phyloP scores from a whole-genome alignment of 495 filamentous ascomycete genomes.

The Hypomontagnella monticulosa region DNA sequence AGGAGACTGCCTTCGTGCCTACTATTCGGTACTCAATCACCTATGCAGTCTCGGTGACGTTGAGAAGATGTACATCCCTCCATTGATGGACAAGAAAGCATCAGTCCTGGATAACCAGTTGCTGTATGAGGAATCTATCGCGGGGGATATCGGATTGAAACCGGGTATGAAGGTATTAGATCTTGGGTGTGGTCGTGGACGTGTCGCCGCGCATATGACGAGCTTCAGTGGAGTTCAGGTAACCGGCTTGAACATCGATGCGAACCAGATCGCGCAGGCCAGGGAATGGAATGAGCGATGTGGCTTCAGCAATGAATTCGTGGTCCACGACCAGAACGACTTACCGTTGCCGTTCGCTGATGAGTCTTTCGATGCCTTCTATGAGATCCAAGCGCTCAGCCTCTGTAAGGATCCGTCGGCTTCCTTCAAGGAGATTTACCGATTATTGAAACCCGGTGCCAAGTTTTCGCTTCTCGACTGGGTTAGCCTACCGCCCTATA shows the following conservation, averaged over 20 bases:
- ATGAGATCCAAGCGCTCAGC: conserved; percentile 71
- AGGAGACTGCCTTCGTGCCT: conserved; percentile 67
- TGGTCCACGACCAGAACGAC: conserved; percentile 66
- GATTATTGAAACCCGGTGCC: conserved; percentile 67
- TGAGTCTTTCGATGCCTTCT: conserved; percentile 68
- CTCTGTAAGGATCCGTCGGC: conserved; percentile 65
- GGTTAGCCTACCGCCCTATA: conserved; percentile 66
- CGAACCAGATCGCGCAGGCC: conserved; percentile 68
- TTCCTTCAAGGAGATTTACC: conserved; percentile 65
- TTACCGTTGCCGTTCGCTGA: conserved; percentile 67
- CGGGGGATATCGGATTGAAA: conserved; percentile 61
- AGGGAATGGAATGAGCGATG: conserved; percentile 59
- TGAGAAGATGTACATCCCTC: conserved; percentile 76
- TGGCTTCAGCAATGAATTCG: conserved; percentile 62
- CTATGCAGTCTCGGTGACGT: conserved; percentile 73
- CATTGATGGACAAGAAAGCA: conserved; percentile 67
- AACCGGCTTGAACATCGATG: conserved; percentile 70
- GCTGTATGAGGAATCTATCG: conserved; percentile 68
- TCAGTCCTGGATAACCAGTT: conserved; percentile 63
- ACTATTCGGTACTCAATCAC: conserved; percentile 72
- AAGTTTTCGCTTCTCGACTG: conserved; percentile 68
- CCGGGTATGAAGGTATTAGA: conserved; percentile 64
- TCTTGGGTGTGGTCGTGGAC: conserved; percentile 68
- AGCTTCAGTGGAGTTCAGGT: conserved; percentile 64
- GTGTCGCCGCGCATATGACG: conserved; percentile 70